phyloP scores from a whole-genome alignment of 164 flowering plant genomes.

The Echeveria elegans region DNA sequence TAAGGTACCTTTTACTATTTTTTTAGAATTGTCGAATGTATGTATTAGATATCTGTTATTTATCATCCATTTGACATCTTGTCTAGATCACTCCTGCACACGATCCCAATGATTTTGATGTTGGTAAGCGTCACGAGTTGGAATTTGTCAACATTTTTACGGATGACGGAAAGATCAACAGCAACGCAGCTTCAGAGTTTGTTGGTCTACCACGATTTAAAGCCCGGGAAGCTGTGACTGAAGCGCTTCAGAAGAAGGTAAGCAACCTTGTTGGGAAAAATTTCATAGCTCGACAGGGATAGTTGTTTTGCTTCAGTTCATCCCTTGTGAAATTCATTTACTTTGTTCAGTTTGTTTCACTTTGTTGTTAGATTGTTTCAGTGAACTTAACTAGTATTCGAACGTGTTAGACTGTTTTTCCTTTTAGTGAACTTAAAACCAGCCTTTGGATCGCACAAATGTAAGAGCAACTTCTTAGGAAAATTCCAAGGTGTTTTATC shows the following conservation, averaged over 20 bases:
- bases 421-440: too few species aligned
- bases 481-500: too few species aligned
- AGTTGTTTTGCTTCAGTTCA: neutral
- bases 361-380: too few species aligned
- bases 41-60: neutral
- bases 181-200: constrained; percentile 74
- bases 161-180: constrained; percentile 90
- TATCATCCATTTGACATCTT: neutral
- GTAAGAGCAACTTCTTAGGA: too few species aligned
- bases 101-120: constrained; percentile 97
- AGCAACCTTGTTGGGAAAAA: too few species aligned
- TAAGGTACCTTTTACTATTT: constrained; percentile 44
- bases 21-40: neutral
- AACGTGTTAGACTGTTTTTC: too few species aligned
- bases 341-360: neutral
- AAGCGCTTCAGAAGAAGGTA: constrained; percentile 73
- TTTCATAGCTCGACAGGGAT: neutral
- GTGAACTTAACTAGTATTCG: too few species aligned
- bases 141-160: constrained; percentile 83
- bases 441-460: too few species aligned
- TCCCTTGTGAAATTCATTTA: neutral
- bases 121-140: constrained; percentile 85
- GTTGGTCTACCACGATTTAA: constrained; percentile 82
- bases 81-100: constrained; percentile 97
- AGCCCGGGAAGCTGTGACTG: constrained; percentile 73